phyloP scores from a whole-genome alignment of 108 stramenopile species.

The Cyclostephanos tholiformis region DNA sequence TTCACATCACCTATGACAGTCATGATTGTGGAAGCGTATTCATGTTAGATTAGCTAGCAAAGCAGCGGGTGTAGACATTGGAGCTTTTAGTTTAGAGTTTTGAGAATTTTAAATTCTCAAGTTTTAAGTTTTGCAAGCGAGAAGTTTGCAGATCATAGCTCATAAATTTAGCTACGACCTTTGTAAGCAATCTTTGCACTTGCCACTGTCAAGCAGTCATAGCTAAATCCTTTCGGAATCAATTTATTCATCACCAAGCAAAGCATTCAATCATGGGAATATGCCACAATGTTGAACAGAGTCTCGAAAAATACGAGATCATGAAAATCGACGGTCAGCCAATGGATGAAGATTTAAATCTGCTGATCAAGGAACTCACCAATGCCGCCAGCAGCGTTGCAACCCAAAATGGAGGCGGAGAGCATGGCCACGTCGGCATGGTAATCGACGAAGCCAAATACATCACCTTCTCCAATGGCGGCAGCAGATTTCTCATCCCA shows the following conservation, averaged over 20 bases:
- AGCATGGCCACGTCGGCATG: slow-evolving; percentile 22
- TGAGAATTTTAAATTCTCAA: too few species aligned
- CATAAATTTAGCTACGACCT: slow-evolving; percentile 26
- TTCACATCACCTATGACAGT: too few species aligned
- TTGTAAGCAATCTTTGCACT: slow-evolving; percentile 7
- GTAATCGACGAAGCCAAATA: slow-evolving; percentile 15
- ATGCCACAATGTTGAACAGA: slow-evolving; percentile 11
- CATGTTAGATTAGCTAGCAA: too few species aligned
- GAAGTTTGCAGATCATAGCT: not conserved
- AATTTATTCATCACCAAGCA: not conserved
- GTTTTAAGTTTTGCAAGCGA: too few species aligned
- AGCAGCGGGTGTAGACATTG: too few species aligned
- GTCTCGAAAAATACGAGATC: slow-evolving; percentile 16
- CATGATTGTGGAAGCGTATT: too few species aligned
- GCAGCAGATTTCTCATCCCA: not conserved
- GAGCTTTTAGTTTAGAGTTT: too few species aligned
- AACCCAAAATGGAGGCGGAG: slow-evolving; percentile 22
- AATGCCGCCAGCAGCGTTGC: slow-evolving; percentile 10
- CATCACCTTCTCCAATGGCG: not conserved
- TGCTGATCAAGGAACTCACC: slow-evolving; percentile 15
- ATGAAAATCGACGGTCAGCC: slow-evolving; percentile 31
- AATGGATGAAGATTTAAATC: slow-evolving; percentile 22
- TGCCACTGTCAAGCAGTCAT: slow-evolving; percentile 25
- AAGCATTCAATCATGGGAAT: slow-evolving; percentile 1
- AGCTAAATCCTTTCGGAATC: slow-evolving; percentile 12